phyloP scores from a whole-genome alignment of 352 stramenopile genomes.

The Phytophthora pseudosyringae region DNA sequence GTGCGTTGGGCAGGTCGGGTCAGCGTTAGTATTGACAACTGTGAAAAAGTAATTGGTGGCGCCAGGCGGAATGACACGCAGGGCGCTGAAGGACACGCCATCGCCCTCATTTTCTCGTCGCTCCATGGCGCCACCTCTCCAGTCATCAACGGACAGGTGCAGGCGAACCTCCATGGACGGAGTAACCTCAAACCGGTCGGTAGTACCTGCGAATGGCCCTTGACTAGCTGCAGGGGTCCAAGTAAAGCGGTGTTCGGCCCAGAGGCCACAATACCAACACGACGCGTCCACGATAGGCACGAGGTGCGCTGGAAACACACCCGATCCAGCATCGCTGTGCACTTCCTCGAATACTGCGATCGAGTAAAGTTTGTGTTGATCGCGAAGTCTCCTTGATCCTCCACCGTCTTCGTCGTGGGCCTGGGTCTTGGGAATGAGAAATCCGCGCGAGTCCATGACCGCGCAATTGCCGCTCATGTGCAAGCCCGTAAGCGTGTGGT shows the following conservation, averaged over 20 bases:
- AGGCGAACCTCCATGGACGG: conserved; percentile 53
- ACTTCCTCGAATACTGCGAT: conserved; percentile 77
- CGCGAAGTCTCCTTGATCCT: conserved; percentile 42
- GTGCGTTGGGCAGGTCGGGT: conserved; percentile 22
- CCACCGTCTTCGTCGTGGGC: conserved; percentile 33
- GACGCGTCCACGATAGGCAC: conserved; percentile 65
- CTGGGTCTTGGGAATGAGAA: conserved; percentile 62
- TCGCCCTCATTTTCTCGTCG: conserved; percentile 45
- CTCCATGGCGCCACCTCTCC: conserved; percentile 72
- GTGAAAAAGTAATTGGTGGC: conserved; percentile 85
- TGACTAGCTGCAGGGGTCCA: conserved; percentile 55
- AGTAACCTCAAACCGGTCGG: conserved; percentile 39
- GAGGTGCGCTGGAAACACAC: conserved; percentile 57
- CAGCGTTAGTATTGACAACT: conserved; percentile 36
- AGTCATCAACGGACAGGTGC: conserved; percentile 77
- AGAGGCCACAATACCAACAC: conserved; percentile 83
- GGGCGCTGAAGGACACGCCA: conserved; percentile 52
- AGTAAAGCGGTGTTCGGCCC: conserved; percentile 76
- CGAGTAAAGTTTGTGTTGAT: conserved; percentile 83
- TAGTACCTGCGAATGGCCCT: conserved; percentile 44
- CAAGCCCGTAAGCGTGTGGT: conserved; percentile 76
- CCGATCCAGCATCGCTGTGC: conserved; percentile 62
- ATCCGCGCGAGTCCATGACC: conserved; percentile 68
- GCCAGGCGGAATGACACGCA: conserved; percentile 68
- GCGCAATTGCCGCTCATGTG: conserved; percentile 84